Base-by-base conservation (phyloP, 768 basidiomycete genomes). In the Naganishia vaughanmartiniae region DNA sequence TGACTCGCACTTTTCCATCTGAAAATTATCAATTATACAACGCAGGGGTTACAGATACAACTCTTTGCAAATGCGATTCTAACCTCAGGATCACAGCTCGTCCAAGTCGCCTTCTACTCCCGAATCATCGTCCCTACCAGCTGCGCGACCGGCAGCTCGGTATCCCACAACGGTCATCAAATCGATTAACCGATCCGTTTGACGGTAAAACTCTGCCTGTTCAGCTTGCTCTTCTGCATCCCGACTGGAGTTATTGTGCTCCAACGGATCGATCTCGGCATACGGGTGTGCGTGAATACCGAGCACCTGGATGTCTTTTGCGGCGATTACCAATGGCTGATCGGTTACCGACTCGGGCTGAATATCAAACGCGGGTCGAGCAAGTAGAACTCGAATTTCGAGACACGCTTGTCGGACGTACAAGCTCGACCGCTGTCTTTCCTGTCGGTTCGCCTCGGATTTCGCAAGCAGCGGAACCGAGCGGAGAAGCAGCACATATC, bases 401-500 rank as follows among this genome's bases (percentile, higher is more conserved):
- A 72, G 51, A 30, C 74, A 72, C 10, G 69, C 31, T 46, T 67
- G 39, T 54, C 54, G 54, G 26, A 39, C 45, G 58, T 66, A 54
- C 39, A 68, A 9, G 30, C 48, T 56, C 14, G 54, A 54, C 17
- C 55, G 56, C 28, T 48, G 57, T 17, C 58, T 67, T 67, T 30
- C 65, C 58, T 67, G 74, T 68, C 46, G 60, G 15, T 34, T 36
- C 4, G 60, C 60, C 21, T 63, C 60, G 42, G 39, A 63, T 63
- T 63, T 63, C 30, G 60, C 60, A 15, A 63, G 65, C 53, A 54
- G 14, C 14, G 70, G n/a, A 17, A 74, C 57, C 28, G 72, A 73
- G 7, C 70, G 69, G 39, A 81, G 73, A 4, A 81, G 73, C 31
- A 66, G 33, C 24, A 81, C 63, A 65, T 77, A 79, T 19, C 75